phyloP scores from a whole-genome alignment of 257 asterid species.

The Jaltomata sinuosa region DNA sequence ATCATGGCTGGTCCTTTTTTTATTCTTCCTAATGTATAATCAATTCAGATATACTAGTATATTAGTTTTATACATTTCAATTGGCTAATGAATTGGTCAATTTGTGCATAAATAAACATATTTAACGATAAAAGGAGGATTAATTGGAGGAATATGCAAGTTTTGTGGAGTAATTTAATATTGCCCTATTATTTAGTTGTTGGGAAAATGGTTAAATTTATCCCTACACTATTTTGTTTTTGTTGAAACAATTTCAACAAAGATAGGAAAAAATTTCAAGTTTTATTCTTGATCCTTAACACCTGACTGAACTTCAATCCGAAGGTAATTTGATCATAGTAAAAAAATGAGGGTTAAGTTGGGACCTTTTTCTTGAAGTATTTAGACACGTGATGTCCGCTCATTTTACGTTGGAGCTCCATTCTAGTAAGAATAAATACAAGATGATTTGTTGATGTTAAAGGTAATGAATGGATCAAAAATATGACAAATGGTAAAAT shows the following conservation, averaged over 20 bases:
- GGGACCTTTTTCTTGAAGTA: not conserved
- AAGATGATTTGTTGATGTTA: not conserved
- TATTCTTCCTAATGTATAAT: not conserved
- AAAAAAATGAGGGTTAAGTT: not conserved
- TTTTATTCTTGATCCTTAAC: no score
- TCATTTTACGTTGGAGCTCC: not conserved
- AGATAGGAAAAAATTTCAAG: not conserved
- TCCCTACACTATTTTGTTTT: not conserved
- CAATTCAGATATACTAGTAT: not conserved
- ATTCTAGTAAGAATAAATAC: not conserved
- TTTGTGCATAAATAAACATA: not conserved
- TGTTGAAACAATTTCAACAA: no score
- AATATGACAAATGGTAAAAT: not conserved
- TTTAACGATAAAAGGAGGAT: not conserved
- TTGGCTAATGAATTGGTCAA: not conserved
- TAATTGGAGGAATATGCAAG: not conserved
- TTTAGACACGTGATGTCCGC: not conserved
- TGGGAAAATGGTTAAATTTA: not conserved
- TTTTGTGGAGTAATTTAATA: not conserved
- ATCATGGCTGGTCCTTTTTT: not conserved
- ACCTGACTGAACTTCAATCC: not conserved
- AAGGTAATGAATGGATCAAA: not conserved
- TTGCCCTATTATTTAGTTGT: not conserved
- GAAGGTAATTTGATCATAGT: no score
- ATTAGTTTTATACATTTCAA: not conserved